Conservation (phyloP, 176 grass and related monocot genomes). For the Aegilops bicornis region DNA sequence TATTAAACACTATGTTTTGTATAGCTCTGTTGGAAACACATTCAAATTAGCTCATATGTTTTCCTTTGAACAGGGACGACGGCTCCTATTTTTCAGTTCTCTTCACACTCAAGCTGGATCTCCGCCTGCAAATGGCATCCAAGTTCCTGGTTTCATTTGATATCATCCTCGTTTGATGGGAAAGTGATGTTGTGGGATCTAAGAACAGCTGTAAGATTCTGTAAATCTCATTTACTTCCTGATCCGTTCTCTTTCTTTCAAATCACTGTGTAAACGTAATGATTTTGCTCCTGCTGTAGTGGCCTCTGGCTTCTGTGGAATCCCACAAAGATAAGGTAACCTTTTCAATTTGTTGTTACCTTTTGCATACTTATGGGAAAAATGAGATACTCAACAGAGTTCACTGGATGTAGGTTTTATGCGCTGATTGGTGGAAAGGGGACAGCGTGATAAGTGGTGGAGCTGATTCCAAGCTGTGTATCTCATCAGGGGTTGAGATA, state of each 20-base stretch:
- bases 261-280: background rate
- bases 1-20: background rate
- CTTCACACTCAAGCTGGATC: conserved; percentile 92
- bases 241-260: background rate
- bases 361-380: background rate
- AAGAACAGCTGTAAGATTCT: conserved; percentile 80
- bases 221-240: conserved; percentile 7
- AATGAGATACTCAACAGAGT: background rate
- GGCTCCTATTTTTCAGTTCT: conserved; percentile 92
- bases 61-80: conserved; percentile 58
- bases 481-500: conserved; percentile 71
- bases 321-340: conserved; percentile 81
- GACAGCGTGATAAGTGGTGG: conserved; percentile 81
- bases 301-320: conserved; percentile 78
- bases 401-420: conserved; percentile 58
- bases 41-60: conserved; percentile 19
- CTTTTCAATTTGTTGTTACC: background rate
- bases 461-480: conserved; percentile 85
- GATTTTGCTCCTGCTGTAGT: conserved; percentile 49
- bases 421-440: conserved; percentile 92
- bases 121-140: conserved; percentile 85
- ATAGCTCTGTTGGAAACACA: conserved; percentile 10
- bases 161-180: conserved; percentile 95
- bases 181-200: conserved; percentile 99
- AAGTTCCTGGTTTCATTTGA: conserved; percentile 84